Evolutionary conservation across 2,329 filamentous ascomycete species (phyloP).

Genomic region (Nemania sp.): DNA sequence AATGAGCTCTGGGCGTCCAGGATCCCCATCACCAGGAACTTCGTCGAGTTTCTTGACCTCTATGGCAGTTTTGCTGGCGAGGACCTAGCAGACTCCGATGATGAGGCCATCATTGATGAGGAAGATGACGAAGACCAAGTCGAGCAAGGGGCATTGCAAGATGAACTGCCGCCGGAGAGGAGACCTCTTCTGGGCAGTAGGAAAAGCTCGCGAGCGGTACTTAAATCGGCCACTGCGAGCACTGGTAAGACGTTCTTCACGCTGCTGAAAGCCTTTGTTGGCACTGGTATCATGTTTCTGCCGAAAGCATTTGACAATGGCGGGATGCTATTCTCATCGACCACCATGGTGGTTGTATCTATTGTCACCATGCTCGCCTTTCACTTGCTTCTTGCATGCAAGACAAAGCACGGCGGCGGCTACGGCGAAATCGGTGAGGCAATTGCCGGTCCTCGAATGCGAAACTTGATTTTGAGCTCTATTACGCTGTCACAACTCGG

Average conservation of each 20-base stretch:
- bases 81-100: conserved; percentile 62
- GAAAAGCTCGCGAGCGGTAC: conserved; percentile 51
- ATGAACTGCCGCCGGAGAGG: conserved; percentile 50
- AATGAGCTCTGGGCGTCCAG: conserved; percentile 46
- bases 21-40: conserved; percentile 66
- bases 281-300: conserved; percentile 80
- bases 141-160: conserved; percentile 28
- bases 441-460: conserved; percentile 65
- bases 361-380: conserved; percentile 71
- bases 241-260: conserved; percentile 79
- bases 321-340: conserved; percentile 73
- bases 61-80: conserved; percentile 80
- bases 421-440: conserved; percentile 74
- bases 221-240: conserved; percentile 61
- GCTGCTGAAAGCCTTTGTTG: conserved; percentile 76
- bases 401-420: conserved; percentile 65
- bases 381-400: conserved; percentile 70
- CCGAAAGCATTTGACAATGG: conserved; percentile 78
- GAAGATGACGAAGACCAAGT: conserved; percentile 40
- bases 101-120: conserved; percentile 61
- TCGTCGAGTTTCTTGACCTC: conserved; percentile 74
- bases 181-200: conserved; percentile 63
- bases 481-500: conserved; percentile 76
- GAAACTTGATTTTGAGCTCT: conserved; percentile 67
- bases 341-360: conserved; percentile 68